phyloP scores from a whole-genome alignment of 1,284 basidiomycete species.

The Cryptococcus sp. region DNA sequence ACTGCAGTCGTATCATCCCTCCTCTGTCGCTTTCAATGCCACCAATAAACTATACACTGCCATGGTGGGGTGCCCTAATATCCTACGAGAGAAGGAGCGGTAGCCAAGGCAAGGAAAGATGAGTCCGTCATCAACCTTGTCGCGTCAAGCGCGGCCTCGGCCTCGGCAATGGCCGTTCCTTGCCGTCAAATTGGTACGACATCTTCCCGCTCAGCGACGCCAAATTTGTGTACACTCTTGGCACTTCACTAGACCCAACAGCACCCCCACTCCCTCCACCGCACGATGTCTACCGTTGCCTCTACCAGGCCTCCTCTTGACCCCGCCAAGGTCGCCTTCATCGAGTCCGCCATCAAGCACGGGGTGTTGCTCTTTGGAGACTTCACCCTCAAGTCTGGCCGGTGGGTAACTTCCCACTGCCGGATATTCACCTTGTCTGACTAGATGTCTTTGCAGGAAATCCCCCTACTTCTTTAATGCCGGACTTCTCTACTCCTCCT shows the following conservation, averaged over 20 bases:
- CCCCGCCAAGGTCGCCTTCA: conserved; percentile 47
- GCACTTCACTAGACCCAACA: neutral
- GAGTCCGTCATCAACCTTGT: too few relatives aligned
- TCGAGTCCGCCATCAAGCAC: conserved; percentile 48
- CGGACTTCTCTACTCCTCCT: conserved; percentile 78
- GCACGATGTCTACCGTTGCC: neutral
- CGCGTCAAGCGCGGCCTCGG: too few relatives aligned
- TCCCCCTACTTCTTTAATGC: conserved; percentile 99
- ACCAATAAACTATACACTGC: too few relatives aligned
- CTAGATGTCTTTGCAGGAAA: conserved; percentile 56
- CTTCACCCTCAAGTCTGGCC: conserved; percentile 90
- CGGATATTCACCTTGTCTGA: neutral
- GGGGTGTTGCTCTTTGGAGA: conserved; percentile 75
- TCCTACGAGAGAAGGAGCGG: too few relatives aligned
- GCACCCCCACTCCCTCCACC: neutral
- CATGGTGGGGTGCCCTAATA: too few relatives aligned
- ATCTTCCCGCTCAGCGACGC: neutral
- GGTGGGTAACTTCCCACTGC: conserved; percentile 57
- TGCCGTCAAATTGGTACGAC: neutral
- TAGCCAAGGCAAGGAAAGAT: too few relatives aligned
- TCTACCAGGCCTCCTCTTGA: conserved; percentile 20
- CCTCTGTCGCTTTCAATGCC: neutral
- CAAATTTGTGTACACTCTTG: too few relatives aligned
- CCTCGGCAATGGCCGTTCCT: too few relatives aligned
- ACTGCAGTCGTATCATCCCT: neutral